Evolutionary conservation across 2,329 filamentous ascomycete genomes (phyloP), one percentile per base, ranked within the genome.

Genomic region (Xylaria arbuscula): DNA sequence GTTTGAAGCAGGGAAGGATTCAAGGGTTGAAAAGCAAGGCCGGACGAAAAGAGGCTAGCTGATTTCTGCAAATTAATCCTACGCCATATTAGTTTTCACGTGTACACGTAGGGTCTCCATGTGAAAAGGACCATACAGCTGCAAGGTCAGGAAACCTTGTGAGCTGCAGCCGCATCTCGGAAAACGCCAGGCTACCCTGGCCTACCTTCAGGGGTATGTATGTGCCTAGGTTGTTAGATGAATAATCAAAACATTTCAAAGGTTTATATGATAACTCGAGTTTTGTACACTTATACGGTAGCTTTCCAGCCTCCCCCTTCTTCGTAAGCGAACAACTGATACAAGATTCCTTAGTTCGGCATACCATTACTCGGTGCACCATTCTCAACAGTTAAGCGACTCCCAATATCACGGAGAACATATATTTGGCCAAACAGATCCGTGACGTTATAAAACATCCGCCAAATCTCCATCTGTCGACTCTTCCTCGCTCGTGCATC

Each of bases 351-450:
- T 45, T 32, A 57, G 15, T 38, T 57, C 19, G 55, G 19, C 17
- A 42, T 17, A 3, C 54, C 54, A 56, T 56, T 56, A 11, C 34
- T 9, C n/a, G 32, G 36, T 3, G 17, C 45, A 19, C 54, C 38
- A 45, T 57, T 57, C 3, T 38, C 55, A 11, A 57, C 55, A 15
- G 55, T 57, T n/a, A 57, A 57, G 38, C 55, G 55, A n/a, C 55
- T 57, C 7, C 55, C 66, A n/a, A 71, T 69, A 47, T 70, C 69
- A 13, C 56, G 62, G 7, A 67, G 36, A 2, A 71, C 63, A 34
- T 71, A 71, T 8, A 71, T 69, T 53, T 71, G 62, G 1, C 66
- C 69, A 36, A 58, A 66, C 5, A 71, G 50, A 50, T 71, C 69
- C 32, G 69, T 71, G 2, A 71, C 66, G 36, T 64, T 36, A 36